Conservation (phyloP, 1,284 basidiomycete genomes). For the Anthracocystis walkeri region DNA sequence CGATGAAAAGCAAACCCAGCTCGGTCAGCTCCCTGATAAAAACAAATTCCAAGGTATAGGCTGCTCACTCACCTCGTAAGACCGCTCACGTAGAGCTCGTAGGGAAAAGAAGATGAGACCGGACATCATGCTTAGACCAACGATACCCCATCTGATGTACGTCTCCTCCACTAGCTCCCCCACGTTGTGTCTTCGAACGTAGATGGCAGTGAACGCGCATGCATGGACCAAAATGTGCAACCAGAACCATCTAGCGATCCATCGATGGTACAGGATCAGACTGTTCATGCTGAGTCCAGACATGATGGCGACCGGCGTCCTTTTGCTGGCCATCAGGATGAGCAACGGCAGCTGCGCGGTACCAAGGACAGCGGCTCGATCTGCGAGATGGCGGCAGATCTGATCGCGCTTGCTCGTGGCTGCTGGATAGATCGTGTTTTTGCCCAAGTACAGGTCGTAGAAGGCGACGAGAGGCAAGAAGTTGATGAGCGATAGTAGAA, state of each 20-base stretch:
- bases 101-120: slow-evolving; percentile 46
- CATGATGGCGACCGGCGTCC: slow-evolving; percentile 63
- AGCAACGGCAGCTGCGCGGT: slow-evolving; percentile 64
- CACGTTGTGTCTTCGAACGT: slow-evolving; percentile 7
- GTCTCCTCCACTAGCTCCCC: slow-evolving; percentile 26
- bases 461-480: slow-evolving; percentile 46
- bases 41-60: too few species aligned
- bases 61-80: slow-evolving; percentile 41
- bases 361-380: slow-evolving; percentile 61
- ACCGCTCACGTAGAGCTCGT: slow-evolving; percentile 31
- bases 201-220: slow-evolving; percentile 34
- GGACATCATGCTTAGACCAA: slow-evolving; percentile 37
- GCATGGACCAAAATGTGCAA: slow-evolving; percentile 61
- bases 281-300: slow-evolving; percentile 61
- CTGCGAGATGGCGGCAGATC: slow-evolving; percentile 50
- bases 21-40: neutral
- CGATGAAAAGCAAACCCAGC: slow-evolving; percentile 1
- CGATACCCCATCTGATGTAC: slow-evolving; percentile 66
- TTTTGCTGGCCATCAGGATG: slow-evolving; percentile 66
- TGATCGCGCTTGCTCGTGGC: slow-evolving; percentile 32
- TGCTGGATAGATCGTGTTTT: slow-evolving; percentile 27
- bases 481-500: slow-evolving; percentile 40
- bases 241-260: slow-evolving; percentile 64
- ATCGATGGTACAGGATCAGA: slow-evolving; percentile 68
- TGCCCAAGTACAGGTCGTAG: slow-evolving; percentile 28